Evolutionary conservation across 1,284 basidiomycete genomes (phyloP), one percentile per base, ranked within the genome.

Genomic region (Ganoderma resinaceum): DNA sequence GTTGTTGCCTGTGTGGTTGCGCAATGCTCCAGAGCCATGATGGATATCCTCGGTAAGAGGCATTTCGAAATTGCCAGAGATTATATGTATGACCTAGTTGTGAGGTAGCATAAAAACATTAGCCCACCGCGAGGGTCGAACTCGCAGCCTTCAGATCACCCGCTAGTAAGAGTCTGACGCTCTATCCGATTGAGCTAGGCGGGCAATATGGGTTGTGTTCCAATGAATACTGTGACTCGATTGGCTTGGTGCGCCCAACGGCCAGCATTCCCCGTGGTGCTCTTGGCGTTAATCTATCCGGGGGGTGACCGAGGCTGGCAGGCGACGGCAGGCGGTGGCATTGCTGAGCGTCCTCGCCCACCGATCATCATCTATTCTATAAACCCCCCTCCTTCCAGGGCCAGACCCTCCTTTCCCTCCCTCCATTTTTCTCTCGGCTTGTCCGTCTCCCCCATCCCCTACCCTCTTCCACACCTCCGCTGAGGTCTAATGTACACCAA

Each of bases 71-170:
- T n/a, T n/a, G n/a, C n/a, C n/a, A n/a, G n/a, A n/a, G n/a, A n/a
- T n/a, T n/a, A n/a, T n/a, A n/a, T n/a, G n/a, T n/a, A n/a, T n/a
- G n/a, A n/a, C n/a, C n/a, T n/a, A n/a, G n/a, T n/a, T n/a, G n/a
- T n/a, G 20, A n/a, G 18, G 20, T 23, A 7, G 20, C 8, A 7
- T 14, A 55, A 55, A 55, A 55, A 18, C 5, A 67, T 26, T 90
- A 93, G 91, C 90, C 91, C 91, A 93, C 90, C 91, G 91, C 90
- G 91, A 91, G 91, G 90, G 90, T 92, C 91, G 91, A 93, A 93
- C 91, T 92, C 90, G 91, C 91, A 93, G 90, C 90, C 91, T 92
- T 92, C 91, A 91, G 89, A 90, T 90, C 62, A 57, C 62, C 61
- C 61, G 61, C 61, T 43, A n/a, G 40, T 78, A 79, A 78, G 76